These are phyloP conservation scores for Alternaria ventricosa DNA, from an alignment of 2,329 filamentous ascomycete species.

Conservation along the genomic window DNA sequence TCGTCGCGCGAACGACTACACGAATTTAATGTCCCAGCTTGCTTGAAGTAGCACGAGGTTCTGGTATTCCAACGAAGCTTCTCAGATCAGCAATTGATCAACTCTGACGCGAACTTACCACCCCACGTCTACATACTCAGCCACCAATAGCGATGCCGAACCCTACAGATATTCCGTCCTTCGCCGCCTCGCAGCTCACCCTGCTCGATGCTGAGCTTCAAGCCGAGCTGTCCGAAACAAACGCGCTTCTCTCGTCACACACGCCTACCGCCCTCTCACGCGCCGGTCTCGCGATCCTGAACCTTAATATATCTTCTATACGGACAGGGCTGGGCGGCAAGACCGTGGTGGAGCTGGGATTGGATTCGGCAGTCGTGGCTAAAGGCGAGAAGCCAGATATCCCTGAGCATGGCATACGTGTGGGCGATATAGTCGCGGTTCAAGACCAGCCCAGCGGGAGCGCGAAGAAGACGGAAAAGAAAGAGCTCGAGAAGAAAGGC, in stretches of 20 bases:
- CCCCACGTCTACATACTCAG: background rate
- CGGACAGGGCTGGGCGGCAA: slow-evolving; percentile 92
- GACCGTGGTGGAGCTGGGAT: slow-evolving; percentile 79
- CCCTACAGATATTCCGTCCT: slow-evolving; percentile 65
- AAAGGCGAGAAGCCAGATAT: slow-evolving; percentile 61
- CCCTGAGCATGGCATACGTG: slow-evolving; percentile 76
- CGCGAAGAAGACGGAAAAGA: slow-evolving; percentile 75
- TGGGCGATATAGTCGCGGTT: slow-evolving; percentile 79
- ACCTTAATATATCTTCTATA: slow-evolving; percentile 74
- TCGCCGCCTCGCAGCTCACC: slow-evolving; percentile 72
- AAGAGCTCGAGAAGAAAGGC: slow-evolving; percentile 72
- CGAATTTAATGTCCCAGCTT: background rate
- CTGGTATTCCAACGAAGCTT: background rate
- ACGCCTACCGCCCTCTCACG: slow-evolving; percentile 73
- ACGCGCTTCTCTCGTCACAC: slow-evolving; percentile 69
- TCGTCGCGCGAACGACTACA: background rate
- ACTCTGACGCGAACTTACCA: background rate
- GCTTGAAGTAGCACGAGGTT: background rate
- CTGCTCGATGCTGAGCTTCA: slow-evolving; percentile 75
- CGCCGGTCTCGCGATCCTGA: slow-evolving; percentile 79
- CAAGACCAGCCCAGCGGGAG: slow-evolving; percentile 74
- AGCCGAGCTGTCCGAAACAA: slow-evolving; percentile 74
- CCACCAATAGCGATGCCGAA: slow-evolving; percentile 28
- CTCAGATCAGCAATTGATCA: background rate
- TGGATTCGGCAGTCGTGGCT: slow-evolving; percentile 70